phyloP scores from a whole-genome alignment of 2,329 filamentous ascomycete species.

The Capronia americana region DNA sequence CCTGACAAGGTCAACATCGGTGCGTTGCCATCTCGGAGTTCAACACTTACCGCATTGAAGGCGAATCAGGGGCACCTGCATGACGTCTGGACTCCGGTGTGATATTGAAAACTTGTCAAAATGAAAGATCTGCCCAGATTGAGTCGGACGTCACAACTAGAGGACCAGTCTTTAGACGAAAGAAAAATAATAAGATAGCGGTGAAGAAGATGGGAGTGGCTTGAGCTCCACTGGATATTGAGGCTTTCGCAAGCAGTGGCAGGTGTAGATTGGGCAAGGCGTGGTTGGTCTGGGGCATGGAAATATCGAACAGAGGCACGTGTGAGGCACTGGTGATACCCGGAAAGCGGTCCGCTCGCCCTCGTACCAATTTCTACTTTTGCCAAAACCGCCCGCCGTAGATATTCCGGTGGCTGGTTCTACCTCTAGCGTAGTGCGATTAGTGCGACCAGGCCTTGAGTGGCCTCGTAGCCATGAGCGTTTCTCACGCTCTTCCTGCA shows the following conservation, averaged over 20 bases:
- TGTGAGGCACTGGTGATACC: not conserved
- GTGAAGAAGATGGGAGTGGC: constrained; percentile 27
- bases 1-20: constrained; percentile 54
- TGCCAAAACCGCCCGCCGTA: not conserved
- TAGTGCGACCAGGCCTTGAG: not conserved
- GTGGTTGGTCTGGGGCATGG: not conserved
- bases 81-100: constrained; percentile 42
- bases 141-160: not conserved
- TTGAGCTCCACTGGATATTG: constrained; percentile 17
- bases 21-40: not conserved
- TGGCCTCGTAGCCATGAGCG: not conserved
- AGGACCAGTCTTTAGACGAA: not conserved
- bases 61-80: constrained; percentile 83
- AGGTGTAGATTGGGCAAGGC: not conserved
- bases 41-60: constrained; percentile 65
- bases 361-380: not conserved
- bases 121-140: not conserved
- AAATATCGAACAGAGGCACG: not conserved
- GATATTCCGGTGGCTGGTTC: not conserved
- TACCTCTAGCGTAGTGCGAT: not conserved
- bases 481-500: not conserved
- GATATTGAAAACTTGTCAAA: not conserved
- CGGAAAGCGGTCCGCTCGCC: constrained; percentile 5
- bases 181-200: constrained; percentile 24
- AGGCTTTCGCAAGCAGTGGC: constrained; percentile 4